Percentiles rank a stretch among this genome's conserved stretches.
Evolutionary conservation across 179 eudicot genomes (phyloP).

Genomic region (Nepenthes alata): DNA sequence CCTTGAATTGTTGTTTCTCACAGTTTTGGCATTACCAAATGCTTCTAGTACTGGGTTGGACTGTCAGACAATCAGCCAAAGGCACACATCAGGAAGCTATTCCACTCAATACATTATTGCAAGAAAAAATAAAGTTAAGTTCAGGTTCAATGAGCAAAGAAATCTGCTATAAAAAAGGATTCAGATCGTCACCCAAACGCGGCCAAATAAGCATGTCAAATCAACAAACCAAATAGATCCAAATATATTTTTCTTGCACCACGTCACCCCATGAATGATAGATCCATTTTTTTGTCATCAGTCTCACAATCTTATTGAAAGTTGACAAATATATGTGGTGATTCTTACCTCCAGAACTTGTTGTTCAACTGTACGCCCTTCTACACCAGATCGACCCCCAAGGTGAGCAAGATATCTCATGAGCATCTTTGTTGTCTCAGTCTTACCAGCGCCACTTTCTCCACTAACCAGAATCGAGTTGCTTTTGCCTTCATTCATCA

Average conservation of each 20-base stretch:
- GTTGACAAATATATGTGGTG: constrained; percentile 1
- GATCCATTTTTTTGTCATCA: too few relatives aligned
- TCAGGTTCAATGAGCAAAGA: too few relatives aligned
- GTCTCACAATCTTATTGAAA: neutral
- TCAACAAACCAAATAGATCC: constrained; percentile 2
- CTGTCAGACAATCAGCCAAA: constrained; percentile 25
- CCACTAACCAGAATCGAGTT: constrained; percentile 95
- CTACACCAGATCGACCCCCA: constrained; percentile 89
- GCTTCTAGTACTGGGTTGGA: constrained; percentile 97
- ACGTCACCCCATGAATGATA: neutral
- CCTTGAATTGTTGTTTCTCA: constrained; percentile 94
- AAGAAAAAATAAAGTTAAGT: too few relatives aligned
- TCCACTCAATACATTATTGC: too few relatives aligned
- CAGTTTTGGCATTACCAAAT: constrained; percentile 94
- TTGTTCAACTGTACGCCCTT: constrained; percentile 94
- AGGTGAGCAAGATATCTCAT: constrained; percentile 88
- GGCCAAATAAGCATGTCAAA: neutral
- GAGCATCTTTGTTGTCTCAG: constrained; percentile 98
- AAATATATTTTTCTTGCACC: neutral
- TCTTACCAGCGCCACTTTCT: constrained; percentile 98
- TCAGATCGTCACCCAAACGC: too few relatives aligned
- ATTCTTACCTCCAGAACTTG: constrained; percentile 84
- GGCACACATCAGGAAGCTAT: too few relatives aligned
- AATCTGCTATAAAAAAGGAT: too few relatives aligned
- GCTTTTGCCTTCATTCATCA: constrained; percentile 89